phyloP scores from a whole-genome alignment of 306 rosid species.

The apple (Malus domestica) region DNA sequence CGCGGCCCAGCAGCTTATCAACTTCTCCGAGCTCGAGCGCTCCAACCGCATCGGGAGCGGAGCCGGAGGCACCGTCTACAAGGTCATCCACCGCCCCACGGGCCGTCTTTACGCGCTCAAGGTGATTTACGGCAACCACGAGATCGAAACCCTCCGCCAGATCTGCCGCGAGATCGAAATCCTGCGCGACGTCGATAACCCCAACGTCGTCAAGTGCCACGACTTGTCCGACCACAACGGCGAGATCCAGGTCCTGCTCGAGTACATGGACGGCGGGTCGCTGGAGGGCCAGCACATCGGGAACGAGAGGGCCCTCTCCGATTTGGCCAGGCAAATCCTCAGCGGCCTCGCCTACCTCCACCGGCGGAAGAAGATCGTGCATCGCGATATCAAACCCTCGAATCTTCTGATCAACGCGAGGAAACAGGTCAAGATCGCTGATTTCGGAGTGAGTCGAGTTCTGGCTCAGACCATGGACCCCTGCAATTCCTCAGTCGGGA shows the following conservation, averaged over 20 bases:
- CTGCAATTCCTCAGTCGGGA: conserved; percentile 86
- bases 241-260: conserved; percentile 87
- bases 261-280: conserved; percentile 87
- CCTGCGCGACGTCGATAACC: conserved; percentile 81
- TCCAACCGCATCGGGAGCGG: conserved; percentile 85
- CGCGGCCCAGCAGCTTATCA: conserved; percentile 22
- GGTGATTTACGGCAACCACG: conserved; percentile 82
- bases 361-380: conserved; percentile 84
- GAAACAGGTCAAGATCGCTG: conserved; percentile 92
- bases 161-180: conserved; percentile 90
- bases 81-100: conserved; percentile 55
- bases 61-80: conserved; percentile 90
- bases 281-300: conserved; percentile 68
- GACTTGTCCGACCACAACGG: conserved; percentile 96
- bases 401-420: conserved; percentile 66
- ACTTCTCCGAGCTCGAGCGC: conserved; percentile 63
- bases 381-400: conserved; percentile 92
- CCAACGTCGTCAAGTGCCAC: conserved; percentile 86
- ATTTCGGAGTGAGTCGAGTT: conserved; percentile 82
- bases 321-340: conserved; percentile 78
- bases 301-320: conserved; percentile 51
- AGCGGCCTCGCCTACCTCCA: conserved; percentile 82
- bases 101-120: conserved; percentile 56
- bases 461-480: conserved; percentile 94
- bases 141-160: conserved; percentile 69